Percentiles rank a stretch among this genome's conserved stretches.
Conservation (phyloP, 306 rosid genomes). For the cucumber (Cucumis sativus) region Cucumber_9930_V3 NC_026657.2:36882001-36882500, state of each 20-base stretch:
- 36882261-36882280: background rate
- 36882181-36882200: slow-evolving; percentile 87
- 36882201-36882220: slow-evolving; percentile 91
- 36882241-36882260: background rate
- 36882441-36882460: background rate
- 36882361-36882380: slow-evolving; percentile 73
- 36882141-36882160: slow-evolving; percentile 62
- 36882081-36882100: background rate
- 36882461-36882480: background rate
- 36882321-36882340: slow-evolving; percentile 77
- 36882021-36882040: background rate
- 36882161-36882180: slow-evolving; percentile 79
- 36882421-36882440: background rate
- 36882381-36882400: slow-evolving; percentile 62
- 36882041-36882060: background rate
- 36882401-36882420: background rate
- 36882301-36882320: slow-evolving; percentile 90
- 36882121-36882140: slow-evolving; percentile 86
- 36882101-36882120: slow-evolving; percentile 65
- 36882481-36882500: slow-evolving; percentile 90
- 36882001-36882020: background rate
- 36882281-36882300: background rate
- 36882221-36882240: slow-evolving; percentile 39
- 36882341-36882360: slow-evolving; percentile 80
- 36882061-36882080: background rate